A percentile compares a stretch with the other conserved stretches of the same genome.
These are phyloP conservation scores for Saitoella complicata DNA, from an alignment of 805 yeast species.

Conservation along the genomic window DNA sequence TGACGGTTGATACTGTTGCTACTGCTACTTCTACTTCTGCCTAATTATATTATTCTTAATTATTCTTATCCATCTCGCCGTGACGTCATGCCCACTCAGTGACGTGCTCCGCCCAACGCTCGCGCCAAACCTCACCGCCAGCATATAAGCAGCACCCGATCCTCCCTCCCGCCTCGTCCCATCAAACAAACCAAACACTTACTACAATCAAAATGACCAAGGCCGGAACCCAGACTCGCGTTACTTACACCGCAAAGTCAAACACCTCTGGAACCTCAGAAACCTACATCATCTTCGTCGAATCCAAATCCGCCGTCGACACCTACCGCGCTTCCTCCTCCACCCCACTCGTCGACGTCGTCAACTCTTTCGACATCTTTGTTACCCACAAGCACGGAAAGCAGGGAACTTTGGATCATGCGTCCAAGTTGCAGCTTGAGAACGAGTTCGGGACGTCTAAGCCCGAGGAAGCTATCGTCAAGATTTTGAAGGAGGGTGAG, in stretches of 20 bases:
- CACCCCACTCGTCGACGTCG: conserved; percentile 43
- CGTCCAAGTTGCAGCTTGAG: conserved; percentile 44
- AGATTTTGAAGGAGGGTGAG: conserved; percentile 45
- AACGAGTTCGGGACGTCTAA: conserved; percentile 50
- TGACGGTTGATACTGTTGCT: no score
- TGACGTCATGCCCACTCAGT: no score
- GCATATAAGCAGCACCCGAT: no score
- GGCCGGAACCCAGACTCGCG: no score
- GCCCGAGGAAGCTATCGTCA: conserved; percentile 41
- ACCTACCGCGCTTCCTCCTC: conserved; percentile 16
- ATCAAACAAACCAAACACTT: no score
- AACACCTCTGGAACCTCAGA: neutral
- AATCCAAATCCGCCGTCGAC: neutral
- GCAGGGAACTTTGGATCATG: conserved; percentile 57
- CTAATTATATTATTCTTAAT: no score
- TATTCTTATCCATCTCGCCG: no score
- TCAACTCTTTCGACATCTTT: conserved; percentile 51
- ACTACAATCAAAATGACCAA: no score
- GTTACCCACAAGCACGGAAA: conserved; percentile 46
- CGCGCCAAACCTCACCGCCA: no score
- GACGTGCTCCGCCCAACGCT: no score
- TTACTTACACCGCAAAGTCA: neutral
- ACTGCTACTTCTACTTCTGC: no score
- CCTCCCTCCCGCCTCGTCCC: no score
- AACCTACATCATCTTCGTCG: neutral